phyloP scores from a whole-genome alignment of 805 yeast species.

The Sporopachydermia lactativora region DNA sequence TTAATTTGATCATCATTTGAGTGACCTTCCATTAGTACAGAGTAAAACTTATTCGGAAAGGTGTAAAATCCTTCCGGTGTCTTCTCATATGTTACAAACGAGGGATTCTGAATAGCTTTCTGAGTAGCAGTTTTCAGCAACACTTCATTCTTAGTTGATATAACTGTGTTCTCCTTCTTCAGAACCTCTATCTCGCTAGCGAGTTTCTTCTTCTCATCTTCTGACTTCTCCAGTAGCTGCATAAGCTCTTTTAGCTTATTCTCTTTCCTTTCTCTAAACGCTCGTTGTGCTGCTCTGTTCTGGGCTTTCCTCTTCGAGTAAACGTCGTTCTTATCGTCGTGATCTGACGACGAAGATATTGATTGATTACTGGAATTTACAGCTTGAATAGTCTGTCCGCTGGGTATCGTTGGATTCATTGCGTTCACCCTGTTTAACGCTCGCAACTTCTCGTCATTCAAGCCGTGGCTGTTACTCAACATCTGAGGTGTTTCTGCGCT shows the following conservation, averaged over 20 bases:
- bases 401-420: no score
- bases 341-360: not conserved
- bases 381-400: no score
- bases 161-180: constrained; percentile 38
- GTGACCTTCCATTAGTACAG: constrained; percentile 8
- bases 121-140: constrained; percentile 23
- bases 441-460: not conserved
- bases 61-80: constrained; percentile 3
- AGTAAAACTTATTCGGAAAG: constrained; percentile 11
- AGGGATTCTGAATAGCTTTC: constrained; percentile 1
- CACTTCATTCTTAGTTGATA: constrained; percentile 48
- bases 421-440: not conserved
- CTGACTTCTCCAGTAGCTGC: constrained; percentile 40
- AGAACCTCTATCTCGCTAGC: constrained; percentile 34
- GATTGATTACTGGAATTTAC: not conserved
- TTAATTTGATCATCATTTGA: constrained; percentile 10
- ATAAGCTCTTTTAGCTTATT: constrained; percentile 56
- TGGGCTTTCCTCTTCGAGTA: constrained; percentile 56
- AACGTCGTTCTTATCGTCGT: constrained; percentile 23
- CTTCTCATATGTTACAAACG: not conserved
- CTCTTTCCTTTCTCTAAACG: constrained; percentile 74
- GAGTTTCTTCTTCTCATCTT: constrained; percentile 34
- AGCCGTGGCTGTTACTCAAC: not conserved
- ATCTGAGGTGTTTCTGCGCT: not conserved
- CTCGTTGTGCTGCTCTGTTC: constrained; percentile 79